Percentiles rank a stretch among this genome's conserved stretches.
These are phyloP conservation scores for Epichloe festucae DNA, from an alignment of 2,329 filamentous ascomycete species.

Conservation along the genomic window DNA sequence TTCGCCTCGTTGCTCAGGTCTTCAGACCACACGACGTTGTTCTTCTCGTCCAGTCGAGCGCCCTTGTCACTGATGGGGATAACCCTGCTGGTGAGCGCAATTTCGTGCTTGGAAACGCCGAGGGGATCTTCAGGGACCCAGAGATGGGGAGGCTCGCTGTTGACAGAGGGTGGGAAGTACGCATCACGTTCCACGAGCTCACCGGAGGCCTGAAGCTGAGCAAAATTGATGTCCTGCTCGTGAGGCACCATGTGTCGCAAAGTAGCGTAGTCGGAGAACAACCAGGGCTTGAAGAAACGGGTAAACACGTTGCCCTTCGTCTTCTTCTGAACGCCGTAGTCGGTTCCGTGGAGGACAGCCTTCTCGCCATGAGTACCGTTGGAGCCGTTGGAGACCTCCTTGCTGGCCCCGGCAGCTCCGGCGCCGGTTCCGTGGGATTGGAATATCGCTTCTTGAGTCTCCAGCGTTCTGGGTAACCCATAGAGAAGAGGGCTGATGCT, in stretches of 20 bases:
- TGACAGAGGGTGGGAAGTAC: slow-evolving; percentile 61
- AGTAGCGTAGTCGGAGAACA: slow-evolving; percentile 57
- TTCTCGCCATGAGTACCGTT: slow-evolving; percentile 5
- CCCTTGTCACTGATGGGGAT: slow-evolving; percentile 63
- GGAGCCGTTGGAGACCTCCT: slow-evolving; percentile 3
- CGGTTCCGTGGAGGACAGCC: slow-evolving; percentile 9
- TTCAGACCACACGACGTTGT: slow-evolving; percentile 28
- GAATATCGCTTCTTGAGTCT: slow-evolving; percentile 28
- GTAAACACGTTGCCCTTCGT: slow-evolving; percentile 40
- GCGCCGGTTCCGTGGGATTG: slow-evolving; percentile 15
- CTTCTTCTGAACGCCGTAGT: slow-evolving; percentile 25
- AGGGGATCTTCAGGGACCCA: slow-evolving; percentile 65
- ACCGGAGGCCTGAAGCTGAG: slow-evolving; percentile 43
- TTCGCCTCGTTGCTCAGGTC: slow-evolving; percentile 17
- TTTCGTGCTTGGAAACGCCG: slow-evolving; percentile 59
- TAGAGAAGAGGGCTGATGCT: slow-evolving; percentile 60
- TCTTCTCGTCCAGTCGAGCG: slow-evolving; percentile 55
- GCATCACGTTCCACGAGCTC: slow-evolving; percentile 50
- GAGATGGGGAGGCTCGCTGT: slow-evolving; percentile 45
- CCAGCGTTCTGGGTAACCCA: slow-evolving; percentile 52
- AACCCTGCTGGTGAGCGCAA: slow-evolving; percentile 50
- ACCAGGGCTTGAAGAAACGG: slow-evolving; percentile 63
- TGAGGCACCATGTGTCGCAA: slow-evolving; percentile 60
- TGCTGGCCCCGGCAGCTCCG: slow-evolving; percentile 11
- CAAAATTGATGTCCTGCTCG: slow-evolving; percentile 29